phyloP scores from a whole-genome alignment of 1,139 yeast species.

The Taphrina communis region DNA sequence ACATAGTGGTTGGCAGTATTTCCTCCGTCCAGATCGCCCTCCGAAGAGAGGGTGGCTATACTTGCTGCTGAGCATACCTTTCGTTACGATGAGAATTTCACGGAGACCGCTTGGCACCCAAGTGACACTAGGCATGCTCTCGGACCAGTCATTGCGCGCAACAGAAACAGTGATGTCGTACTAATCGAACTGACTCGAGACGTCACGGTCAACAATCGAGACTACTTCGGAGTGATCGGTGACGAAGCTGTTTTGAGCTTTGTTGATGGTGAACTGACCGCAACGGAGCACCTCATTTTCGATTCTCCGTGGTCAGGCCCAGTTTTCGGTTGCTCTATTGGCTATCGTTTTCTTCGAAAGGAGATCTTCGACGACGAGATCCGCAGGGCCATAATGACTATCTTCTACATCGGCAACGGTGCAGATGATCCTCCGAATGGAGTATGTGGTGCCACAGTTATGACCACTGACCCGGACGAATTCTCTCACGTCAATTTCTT shows the following conservation, averaged over 20 bases:
- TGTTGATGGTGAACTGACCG: neutral
- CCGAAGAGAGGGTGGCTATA: neutral
- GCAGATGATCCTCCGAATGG: neutral
- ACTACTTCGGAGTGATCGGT: neutral
- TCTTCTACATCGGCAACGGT: conserved; percentile 4
- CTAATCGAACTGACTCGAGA: neutral
- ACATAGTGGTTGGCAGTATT: neutral
- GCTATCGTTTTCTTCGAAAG: neutral
- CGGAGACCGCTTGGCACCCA: neutral
- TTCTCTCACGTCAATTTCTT: no score
- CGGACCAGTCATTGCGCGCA: neutral
- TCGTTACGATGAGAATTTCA: conserved; percentile 4
- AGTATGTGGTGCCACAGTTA: neutral
- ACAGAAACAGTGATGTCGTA: neutral
- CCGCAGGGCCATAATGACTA: neutral
- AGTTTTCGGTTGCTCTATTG: neutral
- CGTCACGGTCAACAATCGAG: neutral
- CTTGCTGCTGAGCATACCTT: conserved; percentile 6
- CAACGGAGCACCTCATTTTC: neutral
- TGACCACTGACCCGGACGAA: neutral
- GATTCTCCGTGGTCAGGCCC: conserved; percentile 10
- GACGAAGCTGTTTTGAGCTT: neutral
- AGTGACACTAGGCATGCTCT: conserved; percentile 1
- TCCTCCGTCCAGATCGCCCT: neutral
- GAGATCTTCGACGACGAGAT: neutral